A percentile compares a stretch with the other conserved stretches of the same genome.
Conservation (phyloP, 1,284 basidiomycete species). For the Ustilago nuda region DNA sequence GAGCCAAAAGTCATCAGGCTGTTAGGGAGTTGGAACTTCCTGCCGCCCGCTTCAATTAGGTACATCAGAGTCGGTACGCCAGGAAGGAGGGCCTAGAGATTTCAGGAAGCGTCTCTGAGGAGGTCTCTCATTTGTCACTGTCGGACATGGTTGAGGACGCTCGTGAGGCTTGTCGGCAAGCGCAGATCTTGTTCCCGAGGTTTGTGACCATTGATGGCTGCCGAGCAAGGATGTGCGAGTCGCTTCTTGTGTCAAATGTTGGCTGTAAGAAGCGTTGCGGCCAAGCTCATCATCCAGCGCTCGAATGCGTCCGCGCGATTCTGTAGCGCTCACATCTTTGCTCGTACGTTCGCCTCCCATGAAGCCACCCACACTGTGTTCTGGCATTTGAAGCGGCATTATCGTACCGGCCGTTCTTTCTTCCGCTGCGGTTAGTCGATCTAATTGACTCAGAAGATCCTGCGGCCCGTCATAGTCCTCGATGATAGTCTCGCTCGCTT, state of each 20-base stretch:
- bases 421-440: constrained; percentile 19
- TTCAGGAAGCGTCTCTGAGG: constrained; percentile 33
- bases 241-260: neutral
- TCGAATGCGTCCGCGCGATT: neutral
- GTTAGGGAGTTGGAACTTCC: neutral
- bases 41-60: neutral
- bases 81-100: constrained; percentile 14
- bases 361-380: neutral
- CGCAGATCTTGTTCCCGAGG: neutral
- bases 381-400: constrained; percentile 8
- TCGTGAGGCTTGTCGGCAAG: neutral
- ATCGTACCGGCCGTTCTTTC: neutral
- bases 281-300: neutral
- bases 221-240: neutral
- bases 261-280: neutral
- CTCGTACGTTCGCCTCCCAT: neutral
- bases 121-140: constrained; percentile 11
- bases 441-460: constrained; percentile 33
- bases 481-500: constrained; percentile 4
- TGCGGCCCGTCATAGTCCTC: constrained; percentile 21
- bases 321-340: neutral
- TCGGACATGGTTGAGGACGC: neutral
- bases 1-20: neutral
- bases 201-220: neutral
- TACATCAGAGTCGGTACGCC: constrained; percentile 10